Base-by-base conservation (phyloP, 2,329 filamentous ascomycete genomes). In the Lasiodiplodia citricola region DNA sequence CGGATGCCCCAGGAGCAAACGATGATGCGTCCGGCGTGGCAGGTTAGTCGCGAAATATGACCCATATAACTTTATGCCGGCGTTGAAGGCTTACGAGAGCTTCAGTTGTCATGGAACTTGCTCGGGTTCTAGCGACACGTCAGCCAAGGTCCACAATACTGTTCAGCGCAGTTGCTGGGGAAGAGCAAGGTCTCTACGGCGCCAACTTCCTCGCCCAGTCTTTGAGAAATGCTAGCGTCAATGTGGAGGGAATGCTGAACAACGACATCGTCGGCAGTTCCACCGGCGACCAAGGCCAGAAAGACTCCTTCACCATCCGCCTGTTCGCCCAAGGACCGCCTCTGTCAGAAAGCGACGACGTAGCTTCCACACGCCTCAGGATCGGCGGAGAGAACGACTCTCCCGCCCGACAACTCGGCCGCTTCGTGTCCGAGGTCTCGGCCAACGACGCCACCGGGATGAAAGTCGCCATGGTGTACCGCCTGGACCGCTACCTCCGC, bases 161-260 rank as follows among this genome's bases (percentile, higher is more conserved):
- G 56, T 87, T 88, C 64, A 86, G 81, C 3, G 86, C 87, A 3
- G 85, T 87, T 2, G 85, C 87, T 1, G 87, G 86, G 16, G 87
- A 89, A 75, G 87, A 88, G 70, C 87, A 88, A 77, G 80, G 80
- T 5, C 81, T 88, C 2, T 85, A 85, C 66, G 87, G 87, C 3
- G 78, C 85, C 4, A 77, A 79, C 3, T 84, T 84, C 75, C 78
- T 88, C 5, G 87, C 87, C 2, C 82, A 85, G 72, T 85, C 82
- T 0, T 82, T 87, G 63, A 83, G 82, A 38, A 86, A 87, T 71
- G 77, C 81, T 6, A 84, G 79, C 57, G 82, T 83, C 10, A 84
- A 87, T 72, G 85, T 88, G 3, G 85, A 87, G 75, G 87, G 82
- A 16, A 87, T 87, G 81, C 82, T 86, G 67, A 88, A 84, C 71